phyloP scores from a whole-genome alignment of 2,329 filamentous ascomycete species.

The Colletotrichum theobromicola region DNA sequence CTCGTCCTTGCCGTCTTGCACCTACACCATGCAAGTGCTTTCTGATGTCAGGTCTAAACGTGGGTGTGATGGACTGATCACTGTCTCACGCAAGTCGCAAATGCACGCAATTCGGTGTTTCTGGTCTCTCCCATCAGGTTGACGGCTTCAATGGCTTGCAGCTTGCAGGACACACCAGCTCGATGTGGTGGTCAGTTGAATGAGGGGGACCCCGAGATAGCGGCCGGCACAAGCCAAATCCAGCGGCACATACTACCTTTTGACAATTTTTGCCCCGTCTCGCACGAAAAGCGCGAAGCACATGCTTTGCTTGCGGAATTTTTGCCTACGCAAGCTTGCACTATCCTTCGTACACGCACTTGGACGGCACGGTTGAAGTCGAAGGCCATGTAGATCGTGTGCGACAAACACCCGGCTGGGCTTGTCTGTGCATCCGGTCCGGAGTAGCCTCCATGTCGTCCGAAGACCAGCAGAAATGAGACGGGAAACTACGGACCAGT shows the following conservation, averaged over 20 bases:
- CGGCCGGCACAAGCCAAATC: slow-evolving; percentile 11
- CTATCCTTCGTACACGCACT: neutral
- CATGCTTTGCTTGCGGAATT: neutral
- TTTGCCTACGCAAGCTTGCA: neutral
- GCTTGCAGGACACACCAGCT: slow-evolving; percentile 9
- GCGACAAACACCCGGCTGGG: neutral
- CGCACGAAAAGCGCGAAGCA: neutral
- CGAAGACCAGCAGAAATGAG: slow-evolving; percentile 11
- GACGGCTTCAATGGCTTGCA: slow-evolving; percentile 18
- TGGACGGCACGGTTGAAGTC: slow-evolving; percentile 8
- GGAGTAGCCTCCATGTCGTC: neutral
- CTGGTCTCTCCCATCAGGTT: neutral
- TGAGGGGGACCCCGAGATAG: slow-evolving; percentile 10
- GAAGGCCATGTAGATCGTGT: neutral
- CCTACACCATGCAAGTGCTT: slow-evolving; percentile 11
- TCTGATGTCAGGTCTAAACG: slow-evolving; percentile 18
- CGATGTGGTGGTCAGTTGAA: neutral
- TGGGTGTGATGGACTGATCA: slow-evolving; percentile 13
- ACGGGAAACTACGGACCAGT: slow-evolving; percentile 3
- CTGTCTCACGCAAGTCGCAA: slow-evolving; percentile 6
- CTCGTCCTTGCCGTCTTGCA: slow-evolving; percentile 3
- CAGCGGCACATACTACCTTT: neutral
- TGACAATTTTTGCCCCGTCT: neutral
- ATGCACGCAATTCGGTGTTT: slow-evolving; percentile 7
- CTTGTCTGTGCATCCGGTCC: slow-evolving; percentile 10